phyloP scores from a whole-genome alignment of 257 asterid species.

The Penstemon eatonii region DNA sequence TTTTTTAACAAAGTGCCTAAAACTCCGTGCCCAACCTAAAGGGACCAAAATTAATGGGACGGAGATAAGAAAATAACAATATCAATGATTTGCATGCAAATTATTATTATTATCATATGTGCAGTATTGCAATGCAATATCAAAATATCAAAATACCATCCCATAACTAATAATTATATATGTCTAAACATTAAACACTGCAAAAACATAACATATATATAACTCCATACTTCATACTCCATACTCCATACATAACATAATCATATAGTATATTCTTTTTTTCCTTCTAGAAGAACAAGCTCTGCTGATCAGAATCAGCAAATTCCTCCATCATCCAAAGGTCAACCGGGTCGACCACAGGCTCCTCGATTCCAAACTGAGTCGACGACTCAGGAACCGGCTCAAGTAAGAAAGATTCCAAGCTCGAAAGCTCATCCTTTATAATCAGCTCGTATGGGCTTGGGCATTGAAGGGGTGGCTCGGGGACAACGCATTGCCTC shows the following conservation, averaged over 20 bases:
- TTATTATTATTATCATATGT: too few species aligned
- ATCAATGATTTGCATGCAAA: too few species aligned
- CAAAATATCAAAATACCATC: too few species aligned
- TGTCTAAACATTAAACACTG: background rate
- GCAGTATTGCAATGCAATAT: too few species aligned
- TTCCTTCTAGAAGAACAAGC: conserved; percentile 35
- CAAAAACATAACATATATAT: background rate
- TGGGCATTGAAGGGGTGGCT: conserved; percentile 27
- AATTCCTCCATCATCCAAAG: conserved; percentile 61
- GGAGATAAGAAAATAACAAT: too few species aligned
- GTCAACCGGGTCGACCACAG: conserved; percentile 34
- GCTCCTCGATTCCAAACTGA: conserved; percentile 35
- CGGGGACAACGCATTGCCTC: conserved; percentile 32
- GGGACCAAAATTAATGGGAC: too few species aligned
- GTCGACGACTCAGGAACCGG: conserved; percentile 35
- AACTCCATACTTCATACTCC: too few species aligned
- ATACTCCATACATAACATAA: background rate
- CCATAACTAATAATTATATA: too few species aligned
- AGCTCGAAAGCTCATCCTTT: conserved; percentile 51
- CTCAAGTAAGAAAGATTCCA: conserved; percentile 63
- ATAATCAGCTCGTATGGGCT: conserved; percentile 29
- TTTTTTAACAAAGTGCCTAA: too few species aligned
- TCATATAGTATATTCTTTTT: background rate
- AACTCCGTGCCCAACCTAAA: too few species aligned
- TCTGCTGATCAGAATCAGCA: conserved; percentile 30